These are phyloP conservation scores for Myrmaecium sp. DNA, from an alignment of 2,329 filamentous ascomycete species.

Conservation along the genomic window DNA sequence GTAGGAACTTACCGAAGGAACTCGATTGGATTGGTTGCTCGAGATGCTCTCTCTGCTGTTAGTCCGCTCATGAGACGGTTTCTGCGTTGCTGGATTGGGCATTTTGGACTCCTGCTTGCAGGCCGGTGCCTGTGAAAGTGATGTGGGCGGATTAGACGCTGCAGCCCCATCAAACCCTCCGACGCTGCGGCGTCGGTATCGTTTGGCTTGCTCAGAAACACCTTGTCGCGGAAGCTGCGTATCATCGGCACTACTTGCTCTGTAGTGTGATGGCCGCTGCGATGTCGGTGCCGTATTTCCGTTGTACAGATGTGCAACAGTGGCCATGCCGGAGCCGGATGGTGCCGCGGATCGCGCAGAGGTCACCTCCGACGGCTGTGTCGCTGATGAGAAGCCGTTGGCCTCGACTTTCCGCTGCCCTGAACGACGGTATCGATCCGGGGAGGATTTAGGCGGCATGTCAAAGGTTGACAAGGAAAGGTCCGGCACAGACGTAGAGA, in stretches of 20 bases:
- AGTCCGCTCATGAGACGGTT: slow-evolving; percentile 13
- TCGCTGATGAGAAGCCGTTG: slow-evolving; percentile 14
- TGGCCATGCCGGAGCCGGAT: slow-evolving; percentile 38
- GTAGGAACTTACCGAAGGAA: slow-evolving; percentile 14
- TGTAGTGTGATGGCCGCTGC: slow-evolving; percentile 35
- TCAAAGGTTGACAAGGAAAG: slow-evolving; percentile 38
- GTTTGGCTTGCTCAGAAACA: slow-evolving; percentile 50
- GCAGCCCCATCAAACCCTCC: slow-evolving; percentile 38
- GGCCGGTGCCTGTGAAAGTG: slow-evolving; percentile 7
- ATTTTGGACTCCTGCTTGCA: slow-evolving; percentile 13
- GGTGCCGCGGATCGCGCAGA: slow-evolving; percentile 23
- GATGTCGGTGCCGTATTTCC: slow-evolving; percentile 6
- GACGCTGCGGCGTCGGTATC: slow-evolving; percentile 69
- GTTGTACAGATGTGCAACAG: slow-evolving; percentile 36
- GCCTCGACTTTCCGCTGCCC: slow-evolving; percentile 37
- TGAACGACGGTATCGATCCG: slow-evolving; percentile 68
- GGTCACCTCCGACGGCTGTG: slow-evolving; percentile 1
- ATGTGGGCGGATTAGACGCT: slow-evolving; percentile 5
- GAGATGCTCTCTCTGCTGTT: slow-evolving; percentile 22
- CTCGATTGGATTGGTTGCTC: slow-evolving; percentile 12
- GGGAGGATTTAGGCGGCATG: slow-evolving; percentile 47
- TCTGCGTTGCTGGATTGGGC: slow-evolving; percentile 12
- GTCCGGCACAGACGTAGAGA: slow-evolving; percentile 36
- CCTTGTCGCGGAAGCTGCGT: slow-evolving; percentile 42
- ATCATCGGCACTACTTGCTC: slow-evolving; percentile 51